Percentiles rank a stretch among this genome's conserved stretches.
Conservation (phyloP, 2,329 filamentous ascomycete genomes). For the Cladorrhinum sp. region DNA sequence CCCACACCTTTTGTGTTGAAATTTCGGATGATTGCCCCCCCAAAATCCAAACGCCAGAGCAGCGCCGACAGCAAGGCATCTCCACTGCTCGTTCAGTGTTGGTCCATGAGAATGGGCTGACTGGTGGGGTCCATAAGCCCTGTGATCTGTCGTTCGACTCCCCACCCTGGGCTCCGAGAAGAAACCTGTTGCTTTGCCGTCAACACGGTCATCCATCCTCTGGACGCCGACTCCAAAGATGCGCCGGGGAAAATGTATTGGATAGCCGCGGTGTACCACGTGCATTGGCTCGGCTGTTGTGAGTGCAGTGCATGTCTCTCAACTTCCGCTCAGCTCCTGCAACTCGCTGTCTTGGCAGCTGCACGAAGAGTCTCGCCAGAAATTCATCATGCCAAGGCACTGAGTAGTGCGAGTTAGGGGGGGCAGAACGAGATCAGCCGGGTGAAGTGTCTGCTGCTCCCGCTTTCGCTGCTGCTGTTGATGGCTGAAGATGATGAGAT, state of each 20-base stretch:
- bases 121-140: conserved; percentile 10
- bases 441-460: neutral
- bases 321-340: conserved; percentile 16
- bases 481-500: neutral
- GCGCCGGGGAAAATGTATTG: neutral
- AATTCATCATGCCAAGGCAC: no score
- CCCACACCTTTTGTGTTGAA: conserved; percentile 1
- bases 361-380: conserved; percentile 3
- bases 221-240: neutral
- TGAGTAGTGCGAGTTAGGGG: no score
- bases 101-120: conserved; percentile 10
- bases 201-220: neutral
- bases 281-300: conserved; percentile 20
- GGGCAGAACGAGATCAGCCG: conserved; percentile 4
- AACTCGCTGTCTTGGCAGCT: conserved; percentile 15
- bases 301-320: neutral
- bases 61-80: conserved; percentile 3
- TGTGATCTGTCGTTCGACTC: conserved; percentile 6
- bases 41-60: neutral
- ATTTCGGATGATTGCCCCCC: conserved; percentile 16
- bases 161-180: conserved; percentile 14
- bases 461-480: neutral
- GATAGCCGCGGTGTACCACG: conserved; percentile 14
- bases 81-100: conserved; percentile 9
- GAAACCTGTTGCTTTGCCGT: neutral